phyloP scores from a whole-genome alignment of 2,329 filamentous ascomycete species.

The Fusarium clavum region DNA sequence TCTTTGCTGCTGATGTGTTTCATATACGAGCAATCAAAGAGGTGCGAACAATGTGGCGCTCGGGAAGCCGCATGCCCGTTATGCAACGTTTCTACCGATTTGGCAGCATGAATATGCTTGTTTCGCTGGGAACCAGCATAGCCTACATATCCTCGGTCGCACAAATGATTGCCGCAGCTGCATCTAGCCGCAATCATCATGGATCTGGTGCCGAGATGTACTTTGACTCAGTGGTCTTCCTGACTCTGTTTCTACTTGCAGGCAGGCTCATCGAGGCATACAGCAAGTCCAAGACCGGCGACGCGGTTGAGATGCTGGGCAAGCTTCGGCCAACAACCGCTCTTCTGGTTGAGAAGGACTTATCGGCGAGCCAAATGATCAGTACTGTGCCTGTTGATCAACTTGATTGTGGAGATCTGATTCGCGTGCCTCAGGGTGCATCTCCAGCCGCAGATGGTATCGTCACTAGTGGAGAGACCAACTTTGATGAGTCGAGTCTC shows the following conservation, averaged over 20 bases:
- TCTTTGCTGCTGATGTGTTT: constrained; percentile 87
- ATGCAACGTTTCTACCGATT: constrained; percentile 87
- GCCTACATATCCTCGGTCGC: constrained; percentile 87
- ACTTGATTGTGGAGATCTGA: constrained; percentile 78
- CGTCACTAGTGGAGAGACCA: constrained; percentile 70
- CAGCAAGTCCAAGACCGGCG: constrained; percentile 90
- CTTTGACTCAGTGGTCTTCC: constrained; percentile 92
- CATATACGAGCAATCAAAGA: constrained; percentile 84
- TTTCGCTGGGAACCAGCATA: constrained; percentile 87
- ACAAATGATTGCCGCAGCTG: constrained; percentile 75
- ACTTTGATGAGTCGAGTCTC: constrained; percentile 90
- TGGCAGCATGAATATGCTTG: constrained; percentile 95
- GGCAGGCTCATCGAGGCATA: constrained; percentile 86
- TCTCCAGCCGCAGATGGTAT: constrained; percentile 88
- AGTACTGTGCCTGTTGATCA: constrained; percentile 70
- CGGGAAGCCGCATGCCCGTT: constrained; percentile 77
- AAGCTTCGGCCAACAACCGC: constrained; percentile 83
- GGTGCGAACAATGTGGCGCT: constrained; percentile 80
- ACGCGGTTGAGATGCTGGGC: constrained; percentile 83
- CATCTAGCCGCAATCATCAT: constrained; percentile 46
- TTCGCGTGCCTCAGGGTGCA: constrained; percentile 80
- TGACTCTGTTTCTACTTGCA: constrained; percentile 86
- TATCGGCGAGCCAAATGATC: constrained; percentile 50
- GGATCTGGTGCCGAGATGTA: constrained; percentile 66
- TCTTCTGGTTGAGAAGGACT: constrained; percentile 68